These are phyloP conservation scores for Lactarius quietus DNA, from an alignment of 768 basidiomycete species.

Conservation along the genomic window DNA sequence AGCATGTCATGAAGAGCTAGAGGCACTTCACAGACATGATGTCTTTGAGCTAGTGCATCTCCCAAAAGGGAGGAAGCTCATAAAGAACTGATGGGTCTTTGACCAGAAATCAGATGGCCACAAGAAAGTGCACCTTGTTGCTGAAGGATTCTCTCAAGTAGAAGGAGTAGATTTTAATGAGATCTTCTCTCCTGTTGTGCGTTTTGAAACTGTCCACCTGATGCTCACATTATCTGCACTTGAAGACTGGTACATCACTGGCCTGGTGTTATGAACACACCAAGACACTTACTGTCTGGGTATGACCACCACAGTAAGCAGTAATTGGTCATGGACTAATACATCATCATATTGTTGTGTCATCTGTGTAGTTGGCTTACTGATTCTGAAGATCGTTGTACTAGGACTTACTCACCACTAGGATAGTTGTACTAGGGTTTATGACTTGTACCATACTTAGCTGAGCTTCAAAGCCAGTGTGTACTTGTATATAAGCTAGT, in stretches of 20 bases:
- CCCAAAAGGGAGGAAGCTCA: slow-evolving; percentile 21
- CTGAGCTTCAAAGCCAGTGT: too few relatives aligned
- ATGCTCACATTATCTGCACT: neutral
- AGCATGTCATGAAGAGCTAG: neutral
- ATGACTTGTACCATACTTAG: too few relatives aligned
- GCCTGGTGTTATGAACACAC: neutral
- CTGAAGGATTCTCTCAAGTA: slow-evolving; percentile 39
- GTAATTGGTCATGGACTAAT: too few relatives aligned
- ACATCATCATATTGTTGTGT: too few relatives aligned
- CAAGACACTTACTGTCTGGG: too few relatives aligned
- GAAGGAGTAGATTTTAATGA: slow-evolving; percentile 37
- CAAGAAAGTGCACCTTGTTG: slow-evolving; percentile 39
- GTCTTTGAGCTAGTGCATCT: neutral
- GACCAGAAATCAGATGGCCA: slow-evolving; percentile 28
- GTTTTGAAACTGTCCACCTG: slow-evolving; percentile 26
- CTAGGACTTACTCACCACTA: too few relatives aligned
- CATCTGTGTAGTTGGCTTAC: too few relatives aligned
- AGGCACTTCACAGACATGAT: too few relatives aligned
- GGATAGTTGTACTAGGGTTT: too few relatives aligned
- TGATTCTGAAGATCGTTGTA: too few relatives aligned
- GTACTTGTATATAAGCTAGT: too few relatives aligned
- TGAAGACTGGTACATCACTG: neutral
- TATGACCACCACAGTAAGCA: too few relatives aligned
- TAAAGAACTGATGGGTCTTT: slow-evolving; percentile 31
- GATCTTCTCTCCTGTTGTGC: slow-evolving; percentile 34